Conservation (phyloP, 805 yeast genomes). For the Starmerella bombicola region DNA sequence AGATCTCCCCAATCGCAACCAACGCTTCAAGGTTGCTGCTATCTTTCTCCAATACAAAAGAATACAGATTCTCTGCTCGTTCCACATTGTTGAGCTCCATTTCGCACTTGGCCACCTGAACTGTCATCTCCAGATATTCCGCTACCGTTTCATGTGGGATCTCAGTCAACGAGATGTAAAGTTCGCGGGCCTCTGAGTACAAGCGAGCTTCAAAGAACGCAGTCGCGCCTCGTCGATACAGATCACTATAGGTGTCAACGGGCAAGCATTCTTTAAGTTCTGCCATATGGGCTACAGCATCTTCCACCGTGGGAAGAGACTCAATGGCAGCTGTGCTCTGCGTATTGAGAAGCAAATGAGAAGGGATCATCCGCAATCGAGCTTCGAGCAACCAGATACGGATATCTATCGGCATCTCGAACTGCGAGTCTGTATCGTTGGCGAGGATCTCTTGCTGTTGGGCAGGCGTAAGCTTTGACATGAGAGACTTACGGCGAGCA, state of each 20-base stretch:
- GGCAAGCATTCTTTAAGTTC: slow-evolving; percentile 46
- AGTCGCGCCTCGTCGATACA: slow-evolving; percentile 63
- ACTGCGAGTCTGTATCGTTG: slow-evolving; percentile 20
- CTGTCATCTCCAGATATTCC: slow-evolving; percentile 31
- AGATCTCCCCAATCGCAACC: slow-evolving; percentile 69
- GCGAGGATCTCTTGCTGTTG: slow-evolving; percentile 2
- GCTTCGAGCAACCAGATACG: slow-evolving; percentile 67
- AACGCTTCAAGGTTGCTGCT: slow-evolving; percentile 53
- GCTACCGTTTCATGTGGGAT: slow-evolving; percentile 23
- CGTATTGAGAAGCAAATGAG: slow-evolving; percentile 14
- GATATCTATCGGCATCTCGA: slow-evolving; percentile 70
- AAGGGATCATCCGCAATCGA: slow-evolving; percentile 44
- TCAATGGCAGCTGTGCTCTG: slow-evolving; percentile 21
- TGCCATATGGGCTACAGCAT: slow-evolving; percentile 60
- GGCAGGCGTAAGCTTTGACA: slow-evolving; percentile 1
- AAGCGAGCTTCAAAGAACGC: slow-evolving; percentile 56
- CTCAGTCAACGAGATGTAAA: slow-evolving; percentile 44
- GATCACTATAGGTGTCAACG: slow-evolving; percentile 49
- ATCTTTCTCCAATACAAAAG: slow-evolving; percentile 22
- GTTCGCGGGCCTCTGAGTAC: slow-evolving; percentile 63
- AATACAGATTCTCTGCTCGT: slow-evolving; percentile 26
- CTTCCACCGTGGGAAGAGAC: slow-evolving; percentile 36
- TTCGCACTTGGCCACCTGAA: slow-evolving; percentile 63
- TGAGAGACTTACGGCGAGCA: slow-evolving; percentile 38
- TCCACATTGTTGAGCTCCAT: slow-evolving; percentile 46